A percentile compares a stretch with the other conserved stretches of the same genome.
These are phyloP conservation scores for Pestalotiopsis fici DNA, from an alignment of 2,329 filamentous ascomycete species.

Conservation along the genomic window DNA sequence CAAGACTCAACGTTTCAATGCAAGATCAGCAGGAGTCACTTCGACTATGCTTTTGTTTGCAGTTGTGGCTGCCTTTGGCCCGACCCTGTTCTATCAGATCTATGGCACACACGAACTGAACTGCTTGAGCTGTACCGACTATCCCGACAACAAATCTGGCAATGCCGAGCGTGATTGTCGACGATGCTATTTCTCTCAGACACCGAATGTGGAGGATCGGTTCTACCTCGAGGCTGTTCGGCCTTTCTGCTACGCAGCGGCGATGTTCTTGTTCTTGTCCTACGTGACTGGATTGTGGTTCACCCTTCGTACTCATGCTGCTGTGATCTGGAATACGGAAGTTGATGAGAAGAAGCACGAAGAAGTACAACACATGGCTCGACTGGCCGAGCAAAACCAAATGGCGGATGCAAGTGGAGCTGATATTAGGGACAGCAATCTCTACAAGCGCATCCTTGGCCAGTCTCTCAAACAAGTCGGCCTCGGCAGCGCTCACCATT, in stretches of 20 bases:
- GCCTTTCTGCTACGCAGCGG: slow-evolving; percentile 90
- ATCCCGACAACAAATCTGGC: slow-evolving; percentile 34
- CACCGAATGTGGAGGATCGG: slow-evolving; percentile 77
- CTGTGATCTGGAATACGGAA: slow-evolving; percentile 94
- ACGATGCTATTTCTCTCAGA: slow-evolving; percentile 91
- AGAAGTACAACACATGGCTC: slow-evolving; percentile 36
- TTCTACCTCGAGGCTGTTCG: slow-evolving; percentile 91
- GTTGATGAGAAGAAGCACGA: slow-evolving; percentile 73
- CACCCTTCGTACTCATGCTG: slow-evolving; percentile 91
- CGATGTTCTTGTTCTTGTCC: slow-evolving; percentile 82
- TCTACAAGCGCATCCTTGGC: slow-evolving; percentile 91
- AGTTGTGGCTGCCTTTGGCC: slow-evolving; percentile 91
- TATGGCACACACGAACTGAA: slow-evolving; percentile 97
- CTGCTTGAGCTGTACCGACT: slow-evolving; percentile 67
- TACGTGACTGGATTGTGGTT: slow-evolving; percentile 95
- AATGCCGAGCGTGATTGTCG: slow-evolving; percentile 72
- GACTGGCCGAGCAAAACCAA: slow-evolving; percentile 35
- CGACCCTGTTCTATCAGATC: slow-evolving; percentile 97
- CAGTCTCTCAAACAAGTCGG: slow-evolving; percentile 87
- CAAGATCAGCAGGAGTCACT: slow-evolving; percentile 91
- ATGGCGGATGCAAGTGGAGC: slow-evolving; percentile 51
- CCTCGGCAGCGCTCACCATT: slow-evolving; percentile 47
- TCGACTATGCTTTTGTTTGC: slow-evolving; percentile 98
- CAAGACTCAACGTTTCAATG: slow-evolving; percentile 98
- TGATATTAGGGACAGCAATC: slow-evolving; percentile 82